These are phyloP conservation scores for Coemansia interrupta DNA, from an alignment of 192 early-diverging fungal genomes.

Conservation along the genomic window DNA sequence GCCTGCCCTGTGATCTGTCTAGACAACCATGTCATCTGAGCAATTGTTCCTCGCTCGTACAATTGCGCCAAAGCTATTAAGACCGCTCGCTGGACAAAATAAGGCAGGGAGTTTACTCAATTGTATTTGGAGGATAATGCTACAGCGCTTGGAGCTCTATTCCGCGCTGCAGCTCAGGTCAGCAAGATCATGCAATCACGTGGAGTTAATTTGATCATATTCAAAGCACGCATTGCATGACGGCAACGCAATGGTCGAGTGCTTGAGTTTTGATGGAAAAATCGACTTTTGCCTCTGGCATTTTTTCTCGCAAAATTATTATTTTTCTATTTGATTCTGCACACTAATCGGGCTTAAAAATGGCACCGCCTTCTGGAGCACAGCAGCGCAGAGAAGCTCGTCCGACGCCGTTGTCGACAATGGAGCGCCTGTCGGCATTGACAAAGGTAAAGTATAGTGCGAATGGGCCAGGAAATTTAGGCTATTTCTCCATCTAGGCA, in stretches of 20 bases:
- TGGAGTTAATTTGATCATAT: no score
- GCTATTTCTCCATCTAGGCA: neutral
- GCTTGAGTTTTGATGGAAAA: neutral
- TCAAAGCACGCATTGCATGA: no score
- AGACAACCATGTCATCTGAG: no score
- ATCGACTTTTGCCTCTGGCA: neutral
- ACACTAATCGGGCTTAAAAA: neutral
- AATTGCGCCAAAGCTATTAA: no score
- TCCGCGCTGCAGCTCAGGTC: no score
- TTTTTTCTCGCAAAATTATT: neutral
- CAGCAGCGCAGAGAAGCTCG: constrained; percentile 10
- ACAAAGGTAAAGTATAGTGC: constrained; percentile 10
- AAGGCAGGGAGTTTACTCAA: no score
- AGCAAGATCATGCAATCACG: no score
- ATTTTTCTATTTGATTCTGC: neutral
- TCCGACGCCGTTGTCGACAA: constrained; percentile 4
- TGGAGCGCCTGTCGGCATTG: constrained; percentile 5
- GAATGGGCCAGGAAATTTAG: neutral
- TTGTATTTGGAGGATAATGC: no score
- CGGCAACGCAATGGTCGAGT: neutral
- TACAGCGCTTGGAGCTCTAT: no score
- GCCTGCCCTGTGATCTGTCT: no score
- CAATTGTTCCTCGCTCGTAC: no score
- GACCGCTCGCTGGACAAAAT: no score
- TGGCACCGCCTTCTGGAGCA: constrained; percentile 8